Conservation (phyloP, 768 basidiomycete genomes). For the Steccherinum ochraceum region DNA sequence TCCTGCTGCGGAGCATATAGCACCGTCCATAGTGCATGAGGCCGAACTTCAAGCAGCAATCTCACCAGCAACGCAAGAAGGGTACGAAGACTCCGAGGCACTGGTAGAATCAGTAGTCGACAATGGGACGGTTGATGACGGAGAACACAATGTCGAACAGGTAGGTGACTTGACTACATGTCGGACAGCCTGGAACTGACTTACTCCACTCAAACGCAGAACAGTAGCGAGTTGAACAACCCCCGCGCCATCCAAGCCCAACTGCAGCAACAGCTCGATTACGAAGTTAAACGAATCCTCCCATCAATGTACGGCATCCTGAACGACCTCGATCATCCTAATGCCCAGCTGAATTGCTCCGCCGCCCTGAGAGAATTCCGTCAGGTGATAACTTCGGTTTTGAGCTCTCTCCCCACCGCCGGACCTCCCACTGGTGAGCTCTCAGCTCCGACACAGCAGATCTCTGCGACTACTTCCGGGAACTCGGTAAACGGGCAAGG, state of each 20-base stretch:
- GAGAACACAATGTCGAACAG: background rate
- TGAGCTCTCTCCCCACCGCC: too few relatives aligned
- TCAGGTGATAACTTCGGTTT: background rate
- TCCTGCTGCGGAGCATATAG: too few relatives aligned
- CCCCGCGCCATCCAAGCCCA: slow-evolving; percentile 2
- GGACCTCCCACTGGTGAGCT: too few relatives aligned
- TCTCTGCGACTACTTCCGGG: background rate
- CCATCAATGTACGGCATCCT: slow-evolving; percentile 6
- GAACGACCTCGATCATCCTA: background rate
- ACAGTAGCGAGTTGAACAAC: background rate
- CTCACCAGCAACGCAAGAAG: too few relatives aligned
- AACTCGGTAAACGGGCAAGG: background rate
- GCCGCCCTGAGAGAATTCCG: background rate
- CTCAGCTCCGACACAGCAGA: too few relatives aligned
- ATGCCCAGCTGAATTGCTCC: background rate
- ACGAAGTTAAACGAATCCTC: slow-evolving; percentile 1
- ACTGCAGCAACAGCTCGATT: slow-evolving; percentile 3
- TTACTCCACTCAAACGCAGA: background rate
- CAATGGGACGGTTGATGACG: background rate
- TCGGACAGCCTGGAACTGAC: background rate
- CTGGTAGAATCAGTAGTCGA: background rate
- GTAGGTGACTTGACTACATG: background rate
- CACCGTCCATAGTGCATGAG: background rate
- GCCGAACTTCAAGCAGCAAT: background rate
- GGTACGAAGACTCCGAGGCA: too few relatives aligned